Conservation (phyloP, 352 stramenopile genomes). For the Phytopythium cucurbitacearum region DNA sequence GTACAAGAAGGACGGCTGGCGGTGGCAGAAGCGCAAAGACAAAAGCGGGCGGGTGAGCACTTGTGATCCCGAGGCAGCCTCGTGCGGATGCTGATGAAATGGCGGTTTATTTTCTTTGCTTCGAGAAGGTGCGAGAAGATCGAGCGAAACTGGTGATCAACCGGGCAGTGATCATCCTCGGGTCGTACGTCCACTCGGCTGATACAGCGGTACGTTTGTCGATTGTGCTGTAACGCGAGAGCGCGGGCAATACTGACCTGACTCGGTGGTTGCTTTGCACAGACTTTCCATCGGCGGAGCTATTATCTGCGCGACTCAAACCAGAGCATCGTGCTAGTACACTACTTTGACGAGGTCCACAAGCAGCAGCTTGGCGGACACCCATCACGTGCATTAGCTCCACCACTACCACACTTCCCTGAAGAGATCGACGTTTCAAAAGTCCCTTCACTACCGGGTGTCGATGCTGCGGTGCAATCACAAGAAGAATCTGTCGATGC, state of each 20-base stretch:
- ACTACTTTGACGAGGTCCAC: constrained; percentile 82
- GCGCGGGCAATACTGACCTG: background rate
- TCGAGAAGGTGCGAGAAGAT: constrained; percentile 62
- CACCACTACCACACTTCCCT: background rate
- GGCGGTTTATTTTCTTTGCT: background rate
- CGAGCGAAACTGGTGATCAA: constrained; percentile 85
- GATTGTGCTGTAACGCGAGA: background rate
- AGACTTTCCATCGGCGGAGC: constrained; percentile 84
- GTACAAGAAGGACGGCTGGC: constrained; percentile 86
- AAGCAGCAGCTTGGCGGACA: constrained; percentile 20
- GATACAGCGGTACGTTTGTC: constrained; percentile 44
- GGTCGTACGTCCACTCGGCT: constrained; percentile 80
- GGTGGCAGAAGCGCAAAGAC: constrained; percentile 85
- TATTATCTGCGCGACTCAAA: constrained; percentile 71
- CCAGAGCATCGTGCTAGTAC: constrained; percentile 72
- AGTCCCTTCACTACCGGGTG: no score
- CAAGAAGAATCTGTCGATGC: constrained; percentile 35
- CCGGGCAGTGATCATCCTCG: constrained; percentile 72
- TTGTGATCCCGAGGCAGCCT: background rate
- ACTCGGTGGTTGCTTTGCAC: background rate
- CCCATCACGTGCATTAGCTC: background rate
- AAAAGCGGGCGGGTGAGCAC: constrained; percentile 53
- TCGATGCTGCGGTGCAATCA: background rate
- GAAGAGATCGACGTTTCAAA: background rate
- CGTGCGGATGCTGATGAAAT: background rate